phyloP scores from a whole-genome alignment of 73 alveolate genomes.

The Durusdinium trenchii region DNA sequence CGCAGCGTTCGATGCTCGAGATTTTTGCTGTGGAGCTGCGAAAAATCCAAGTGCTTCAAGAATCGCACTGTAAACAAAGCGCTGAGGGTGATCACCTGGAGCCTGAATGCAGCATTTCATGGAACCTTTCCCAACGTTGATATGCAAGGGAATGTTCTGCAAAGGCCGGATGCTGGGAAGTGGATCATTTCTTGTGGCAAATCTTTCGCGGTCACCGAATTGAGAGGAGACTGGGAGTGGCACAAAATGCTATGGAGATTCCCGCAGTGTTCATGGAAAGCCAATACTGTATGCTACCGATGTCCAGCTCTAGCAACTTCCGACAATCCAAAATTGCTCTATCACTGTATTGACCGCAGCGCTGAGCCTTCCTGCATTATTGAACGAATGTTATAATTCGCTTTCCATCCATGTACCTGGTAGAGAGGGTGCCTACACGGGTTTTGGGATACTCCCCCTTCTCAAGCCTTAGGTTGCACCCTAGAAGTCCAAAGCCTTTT shows the following conservation, averaged over 20 bases:
- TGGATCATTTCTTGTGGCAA: not conserved
- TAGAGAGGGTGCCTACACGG: too few relatives aligned
- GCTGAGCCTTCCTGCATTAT: too few relatives aligned
- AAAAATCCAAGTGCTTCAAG: not conserved
- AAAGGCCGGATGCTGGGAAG: not conserved
- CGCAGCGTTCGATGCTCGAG: not conserved
- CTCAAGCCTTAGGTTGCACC: too few relatives aligned
- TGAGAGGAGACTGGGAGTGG: slow-evolving; percentile 11
- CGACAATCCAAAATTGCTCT: too few relatives aligned
- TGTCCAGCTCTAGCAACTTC: not conserved
- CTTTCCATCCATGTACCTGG: too few relatives aligned
- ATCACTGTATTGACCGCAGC: too few relatives aligned
- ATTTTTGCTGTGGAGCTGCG: not conserved
- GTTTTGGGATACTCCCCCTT: too few relatives aligned
- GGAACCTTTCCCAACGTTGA: not conserved
- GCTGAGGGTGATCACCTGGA: not conserved
- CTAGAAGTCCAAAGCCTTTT: too few relatives aligned
- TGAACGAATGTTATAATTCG: too few relatives aligned
- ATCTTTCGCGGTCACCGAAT: not conserved
- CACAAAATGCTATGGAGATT: not conserved
- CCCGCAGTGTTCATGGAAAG: not conserved
- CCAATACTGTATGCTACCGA: not conserved
- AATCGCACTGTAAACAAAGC: not conserved
- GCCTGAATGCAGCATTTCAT: not conserved
- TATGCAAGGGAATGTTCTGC: not conserved